These are phyloP conservation scores for Magnusiomyces suaveolens DNA, from an alignment of 1,139 yeast species.

Conservation along the genomic window DNA sequence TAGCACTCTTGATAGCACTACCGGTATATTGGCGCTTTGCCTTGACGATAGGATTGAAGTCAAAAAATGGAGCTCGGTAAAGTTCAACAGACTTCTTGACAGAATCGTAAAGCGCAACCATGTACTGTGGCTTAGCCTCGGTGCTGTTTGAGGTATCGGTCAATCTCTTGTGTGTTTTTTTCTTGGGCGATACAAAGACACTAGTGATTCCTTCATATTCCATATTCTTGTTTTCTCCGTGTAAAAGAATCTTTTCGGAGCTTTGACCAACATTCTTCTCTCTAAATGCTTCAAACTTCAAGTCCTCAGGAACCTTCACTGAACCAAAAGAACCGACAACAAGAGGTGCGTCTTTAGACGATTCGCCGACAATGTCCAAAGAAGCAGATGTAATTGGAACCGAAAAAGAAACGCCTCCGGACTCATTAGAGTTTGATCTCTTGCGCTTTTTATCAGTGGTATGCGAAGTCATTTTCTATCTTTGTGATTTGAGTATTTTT, in stretches of 20 bases:
- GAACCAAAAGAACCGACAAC: slow-evolving; percentile 61
- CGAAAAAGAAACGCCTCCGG: neutral
- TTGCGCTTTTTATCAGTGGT: slow-evolving; percentile 7
- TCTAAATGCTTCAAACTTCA: slow-evolving; percentile 55
- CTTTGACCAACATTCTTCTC: slow-evolving; percentile 31
- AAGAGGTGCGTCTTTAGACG: slow-evolving; percentile 6
- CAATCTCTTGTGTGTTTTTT: neutral
- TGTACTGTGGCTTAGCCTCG: slow-evolving; percentile 2
- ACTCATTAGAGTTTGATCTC: neutral
- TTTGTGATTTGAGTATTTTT: neutral
- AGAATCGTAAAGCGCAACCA: slow-evolving; percentile 57
- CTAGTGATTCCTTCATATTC: slow-evolving; percentile 58
- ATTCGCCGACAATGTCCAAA: slow-evolving; percentile 9
- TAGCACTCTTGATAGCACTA: slow-evolving; percentile 43
- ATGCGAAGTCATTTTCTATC: slow-evolving; percentile 1
- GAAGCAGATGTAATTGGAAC: slow-evolving; percentile 3
- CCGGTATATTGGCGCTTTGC: slow-evolving; percentile 38
- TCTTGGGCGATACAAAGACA: slow-evolving; percentile 18
- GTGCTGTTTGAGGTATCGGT: slow-evolving; percentile 20
- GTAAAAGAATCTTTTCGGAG: slow-evolving; percentile 42
- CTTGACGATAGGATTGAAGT: slow-evolving; percentile 40
- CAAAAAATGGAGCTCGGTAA: slow-evolving; percentile 49
- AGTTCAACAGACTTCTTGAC: slow-evolving; percentile 49
- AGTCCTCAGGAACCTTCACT: slow-evolving; percentile 47
- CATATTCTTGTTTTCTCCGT: slow-evolving; percentile 67